Conservation (phyloP, 2,329 filamentous ascomycete species). For the Nothophaeocryptopus gaeumannii region DNA sequence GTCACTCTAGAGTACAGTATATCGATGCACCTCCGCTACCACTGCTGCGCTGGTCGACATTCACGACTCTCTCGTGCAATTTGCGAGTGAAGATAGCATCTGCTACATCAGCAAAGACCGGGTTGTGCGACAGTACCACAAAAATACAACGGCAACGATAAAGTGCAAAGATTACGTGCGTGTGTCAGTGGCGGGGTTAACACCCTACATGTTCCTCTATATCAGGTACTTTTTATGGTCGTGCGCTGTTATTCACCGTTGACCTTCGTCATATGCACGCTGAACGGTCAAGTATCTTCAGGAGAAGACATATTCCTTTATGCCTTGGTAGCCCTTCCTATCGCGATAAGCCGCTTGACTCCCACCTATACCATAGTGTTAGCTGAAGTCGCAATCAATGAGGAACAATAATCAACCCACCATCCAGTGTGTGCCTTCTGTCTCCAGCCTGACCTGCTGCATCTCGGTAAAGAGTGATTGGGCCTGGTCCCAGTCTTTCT, state of each 20-base stretch:
- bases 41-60: too few species aligned
- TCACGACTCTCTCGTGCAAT: background rate
- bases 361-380: slow-evolving; percentile 30
- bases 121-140: too few species aligned
- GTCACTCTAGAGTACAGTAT: too few species aligned
- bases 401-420: slow-evolving; percentile 36
- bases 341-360: slow-evolving; percentile 40
- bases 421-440: slow-evolving; percentile 51
- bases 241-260: too few species aligned
- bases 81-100: background rate
- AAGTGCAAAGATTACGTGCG: too few species aligned
- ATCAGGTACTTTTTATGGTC: too few species aligned
- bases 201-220: too few species aligned
- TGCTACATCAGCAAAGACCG: background rate
- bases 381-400: slow-evolving; percentile 1
- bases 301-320: background rate
- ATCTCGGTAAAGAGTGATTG: slow-evolving; percentile 44
- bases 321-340: slow-evolving; percentile 37
- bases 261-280: too few species aligned
- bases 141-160: too few species aligned
- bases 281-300: too few species aligned
- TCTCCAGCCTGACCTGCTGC: slow-evolving; percentile 47
- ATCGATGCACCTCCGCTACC: too few species aligned
- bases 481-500: slow-evolving; percentile 46
- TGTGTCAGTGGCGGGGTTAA: too few species aligned